A percentile compares a stretch with the other conserved stretches of the same genome.
These are phyloP conservation scores for Piedraia hortae DNA, from an alignment of 2,329 filamentous ascomycete species.

Conservation along the genomic window DNA sequence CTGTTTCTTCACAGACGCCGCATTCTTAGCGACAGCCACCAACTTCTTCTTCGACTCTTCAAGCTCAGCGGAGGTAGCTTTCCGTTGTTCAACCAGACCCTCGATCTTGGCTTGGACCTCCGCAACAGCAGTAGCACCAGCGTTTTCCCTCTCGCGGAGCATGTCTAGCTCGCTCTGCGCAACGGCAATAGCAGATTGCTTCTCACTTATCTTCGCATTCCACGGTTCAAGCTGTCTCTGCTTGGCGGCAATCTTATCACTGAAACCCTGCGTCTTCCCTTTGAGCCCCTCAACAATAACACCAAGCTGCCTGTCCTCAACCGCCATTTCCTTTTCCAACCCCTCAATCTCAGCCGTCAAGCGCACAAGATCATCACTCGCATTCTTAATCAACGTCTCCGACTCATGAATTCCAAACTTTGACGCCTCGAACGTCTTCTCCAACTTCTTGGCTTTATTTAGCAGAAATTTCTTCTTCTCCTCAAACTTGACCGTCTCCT, in stretches of 20 bases:
- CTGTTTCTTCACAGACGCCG: slow-evolving; percentile 41
- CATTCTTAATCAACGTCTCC: slow-evolving; percentile 50
- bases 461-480: slow-evolving; percentile 88
- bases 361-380: slow-evolving; percentile 48
- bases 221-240: slow-evolving; percentile 89
- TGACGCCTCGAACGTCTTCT: slow-evolving; percentile 58
- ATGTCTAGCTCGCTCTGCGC: slow-evolving; percentile 88
- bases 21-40: slow-evolving; percentile 44
- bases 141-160: slow-evolving; percentile 64
- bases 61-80: slow-evolving; percentile 44
- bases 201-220: slow-evolving; percentile 91
- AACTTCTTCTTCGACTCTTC: slow-evolving; percentile 50
- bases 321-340: slow-evolving; percentile 48
- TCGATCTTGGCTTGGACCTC: slow-evolving; percentile 60
- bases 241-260: slow-evolving; percentile 71
- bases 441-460: slow-evolving; percentile 80
- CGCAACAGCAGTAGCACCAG: slow-evolving; percentile 56
- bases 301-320: slow-evolving; percentile 57
- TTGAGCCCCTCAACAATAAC: slow-evolving; percentile 69
- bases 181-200: slow-evolving; percentile 77
- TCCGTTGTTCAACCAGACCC: slow-evolving; percentile 41
- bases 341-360: slow-evolving; percentile 45
- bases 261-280: slow-evolving; percentile 85
- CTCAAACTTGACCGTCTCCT: slow-evolving; percentile 89
- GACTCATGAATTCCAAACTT: slow-evolving; percentile 50